These are phyloP conservation scores for Sporothrix pallida DNA, from an alignment of 2,329 filamentous ascomycete species.

Conservation along the genomic window DNA sequence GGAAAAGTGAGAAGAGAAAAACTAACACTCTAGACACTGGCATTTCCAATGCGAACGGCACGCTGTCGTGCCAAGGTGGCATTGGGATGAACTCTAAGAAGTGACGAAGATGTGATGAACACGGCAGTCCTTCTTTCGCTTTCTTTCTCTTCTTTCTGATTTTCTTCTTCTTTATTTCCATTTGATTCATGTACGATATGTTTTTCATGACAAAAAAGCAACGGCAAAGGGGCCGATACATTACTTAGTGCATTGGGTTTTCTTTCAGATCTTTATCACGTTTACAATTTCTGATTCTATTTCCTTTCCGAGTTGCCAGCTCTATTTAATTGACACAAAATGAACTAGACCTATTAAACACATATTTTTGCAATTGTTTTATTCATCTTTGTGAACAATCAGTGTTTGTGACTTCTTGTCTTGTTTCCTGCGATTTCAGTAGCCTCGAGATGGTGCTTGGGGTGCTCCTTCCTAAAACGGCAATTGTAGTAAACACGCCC, in stretches of 20 bases:
- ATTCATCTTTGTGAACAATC: not conserved
- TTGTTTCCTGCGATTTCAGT: not conserved
- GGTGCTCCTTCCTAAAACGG: conserved; percentile 27
- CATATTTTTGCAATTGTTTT: no score
- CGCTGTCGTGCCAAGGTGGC: conserved; percentile 28
- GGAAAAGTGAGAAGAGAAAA: not conserved
- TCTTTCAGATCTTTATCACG: not conserved
- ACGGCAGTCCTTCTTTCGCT: not conserved
- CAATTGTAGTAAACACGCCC: not conserved
- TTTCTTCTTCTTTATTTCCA: not conserved
- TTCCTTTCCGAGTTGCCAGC: not conserved
- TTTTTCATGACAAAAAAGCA: not conserved
- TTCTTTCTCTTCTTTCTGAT: not conserved
- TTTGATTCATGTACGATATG: not conserved
- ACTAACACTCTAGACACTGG: conserved; percentile 25
- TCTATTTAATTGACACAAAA: no score
- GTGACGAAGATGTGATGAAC: not conserved
- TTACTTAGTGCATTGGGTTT: not conserved
- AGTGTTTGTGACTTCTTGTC: not conserved
- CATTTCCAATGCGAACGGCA: conserved; percentile 32
- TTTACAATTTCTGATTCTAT: not conserved
- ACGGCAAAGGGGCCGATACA: not conserved
- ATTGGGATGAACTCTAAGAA: conserved; percentile 11
- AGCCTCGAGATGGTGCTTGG: not conserved
- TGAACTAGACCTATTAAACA: no score